Conservation (phyloP, 2,329 filamentous ascomycete species). For the Coleophoma eucalyptorum region DNA sequence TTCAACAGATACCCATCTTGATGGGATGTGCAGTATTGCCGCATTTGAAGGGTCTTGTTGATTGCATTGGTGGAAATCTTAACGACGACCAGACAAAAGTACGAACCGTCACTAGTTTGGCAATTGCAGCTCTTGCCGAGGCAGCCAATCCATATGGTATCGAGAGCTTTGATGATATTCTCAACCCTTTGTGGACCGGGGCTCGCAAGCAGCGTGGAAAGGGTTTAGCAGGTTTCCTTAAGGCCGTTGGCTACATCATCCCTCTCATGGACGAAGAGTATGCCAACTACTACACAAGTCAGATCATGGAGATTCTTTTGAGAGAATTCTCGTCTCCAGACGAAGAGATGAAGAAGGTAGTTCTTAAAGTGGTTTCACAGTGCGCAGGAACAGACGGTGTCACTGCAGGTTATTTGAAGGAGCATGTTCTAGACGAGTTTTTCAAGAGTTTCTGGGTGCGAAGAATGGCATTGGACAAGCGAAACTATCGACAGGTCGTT, state of each 20-base stretch:
- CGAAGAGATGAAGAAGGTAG: conserved; percentile 99
- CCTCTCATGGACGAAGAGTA: conserved; percentile 99
- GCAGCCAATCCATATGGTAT: conserved; percentile 98
- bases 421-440: conserved; percentile 91
- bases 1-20: conserved; percentile 96
- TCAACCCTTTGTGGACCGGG: conserved; percentile 96
- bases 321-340: conserved; percentile 96
- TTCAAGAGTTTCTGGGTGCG: conserved; percentile 99
- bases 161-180: conserved; percentile 95
- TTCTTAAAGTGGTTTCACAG: conserved; percentile 94
- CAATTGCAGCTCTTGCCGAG: conserved; percentile 91
- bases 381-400: conserved; percentile 94
- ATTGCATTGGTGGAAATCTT: conserved; percentile 92
- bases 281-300: conserved; percentile 96
- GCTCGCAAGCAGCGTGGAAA: conserved; percentile 85
- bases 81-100: conserved; percentile 99
- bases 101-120: conserved; percentile 89
- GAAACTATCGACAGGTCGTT: conserved; percentile 96
- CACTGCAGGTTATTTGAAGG: conserved; percentile 90
- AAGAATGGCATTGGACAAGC: conserved; percentile 93
- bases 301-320: conserved; percentile 98
- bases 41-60: conserved; percentile 91
- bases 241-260: conserved; percentile 97
- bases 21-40: conserved; percentile 98
- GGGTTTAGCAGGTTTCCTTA: conserved; percentile 90